Percentiles rank a stretch among this genome's conserved stretches.
Evolutionary conservation across 2,329 filamentous ascomycete genomes (phyloP).

Genomic region (Neophaeococcomyces aloes): DNA sequence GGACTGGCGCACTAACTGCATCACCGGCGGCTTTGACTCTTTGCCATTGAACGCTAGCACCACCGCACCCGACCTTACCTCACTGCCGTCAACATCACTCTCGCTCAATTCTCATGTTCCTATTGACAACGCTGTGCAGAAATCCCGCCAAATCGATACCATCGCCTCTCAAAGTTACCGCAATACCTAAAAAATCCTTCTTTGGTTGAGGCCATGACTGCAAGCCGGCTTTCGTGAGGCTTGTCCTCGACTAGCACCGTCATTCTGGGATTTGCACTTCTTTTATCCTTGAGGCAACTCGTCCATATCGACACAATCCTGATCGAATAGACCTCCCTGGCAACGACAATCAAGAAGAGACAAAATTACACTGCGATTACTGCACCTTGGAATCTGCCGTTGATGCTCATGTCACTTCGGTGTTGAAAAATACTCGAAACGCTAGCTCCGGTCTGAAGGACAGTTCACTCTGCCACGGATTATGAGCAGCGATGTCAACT

Average conservation of each 20-base stretch:
- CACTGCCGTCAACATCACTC: slow-evolving; percentile 3
- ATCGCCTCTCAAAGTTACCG: not conserved
- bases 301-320: too few species aligned
- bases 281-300: not conserved
- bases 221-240: slow-evolving; percentile 2
- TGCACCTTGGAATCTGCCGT: not conserved
- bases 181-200: not conserved
- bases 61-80: slow-evolving; percentile 1
- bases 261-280: not conserved
- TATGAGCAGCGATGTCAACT: slow-evolving; percentile 55
- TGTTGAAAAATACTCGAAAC: slow-evolving; percentile 5
- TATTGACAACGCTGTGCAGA: not conserved
- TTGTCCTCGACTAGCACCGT: slow-evolving; percentile 6
- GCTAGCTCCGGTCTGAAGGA: not conserved
- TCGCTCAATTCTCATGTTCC: not conserved
- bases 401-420: not conserved
- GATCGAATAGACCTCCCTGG: too few species aligned
- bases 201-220: not conserved
- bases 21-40: not conserved
- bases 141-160: not conserved
- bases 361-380: not conserved
- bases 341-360: not conserved
- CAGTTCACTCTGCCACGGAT: not conserved
- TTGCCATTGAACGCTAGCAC: too few species aligned
- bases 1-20: not conserved